phyloP scores from a whole-genome alignment of 225 moss, liverwort and hornwort species.

The Thuidium tamariscinum region DNA sequence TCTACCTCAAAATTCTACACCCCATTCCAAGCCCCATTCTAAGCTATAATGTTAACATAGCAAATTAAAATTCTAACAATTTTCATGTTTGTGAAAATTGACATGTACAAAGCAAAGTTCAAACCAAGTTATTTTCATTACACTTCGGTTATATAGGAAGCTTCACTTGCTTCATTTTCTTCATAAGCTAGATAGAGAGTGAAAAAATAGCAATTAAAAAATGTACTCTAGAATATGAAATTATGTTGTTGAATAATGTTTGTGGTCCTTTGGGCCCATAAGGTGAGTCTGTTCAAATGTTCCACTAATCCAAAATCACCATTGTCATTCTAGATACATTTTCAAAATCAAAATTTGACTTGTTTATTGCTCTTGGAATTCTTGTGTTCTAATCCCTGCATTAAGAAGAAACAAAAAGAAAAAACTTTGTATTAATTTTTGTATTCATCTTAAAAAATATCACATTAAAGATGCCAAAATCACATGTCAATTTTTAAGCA shows the following conservation, averaged over 20 bases:
- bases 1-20: too few relatives aligned
- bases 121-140: background rate
- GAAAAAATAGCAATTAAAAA: background rate
- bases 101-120: background rate
- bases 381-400: background rate
- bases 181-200: background rate
- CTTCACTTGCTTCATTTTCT: background rate
- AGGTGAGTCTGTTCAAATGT: background rate
- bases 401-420: background rate
- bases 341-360: background rate
- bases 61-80: background rate
- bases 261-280: background rate
- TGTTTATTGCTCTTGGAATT: background rate
- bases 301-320: background rate
- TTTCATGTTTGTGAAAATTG: background rate
- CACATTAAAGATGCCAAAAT: background rate
- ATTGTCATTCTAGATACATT: background rate
- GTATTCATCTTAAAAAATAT: too few relatives aligned
- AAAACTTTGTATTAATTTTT: background rate
- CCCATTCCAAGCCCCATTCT: background rate
- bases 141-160: background rate
- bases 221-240: background rate
- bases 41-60: background rate
- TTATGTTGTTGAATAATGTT: background rate
- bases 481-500: background rate